phyloP scores from a whole-genome alignment of 2,329 filamentous ascomycete species.

The Xylariales sp. region DNA sequence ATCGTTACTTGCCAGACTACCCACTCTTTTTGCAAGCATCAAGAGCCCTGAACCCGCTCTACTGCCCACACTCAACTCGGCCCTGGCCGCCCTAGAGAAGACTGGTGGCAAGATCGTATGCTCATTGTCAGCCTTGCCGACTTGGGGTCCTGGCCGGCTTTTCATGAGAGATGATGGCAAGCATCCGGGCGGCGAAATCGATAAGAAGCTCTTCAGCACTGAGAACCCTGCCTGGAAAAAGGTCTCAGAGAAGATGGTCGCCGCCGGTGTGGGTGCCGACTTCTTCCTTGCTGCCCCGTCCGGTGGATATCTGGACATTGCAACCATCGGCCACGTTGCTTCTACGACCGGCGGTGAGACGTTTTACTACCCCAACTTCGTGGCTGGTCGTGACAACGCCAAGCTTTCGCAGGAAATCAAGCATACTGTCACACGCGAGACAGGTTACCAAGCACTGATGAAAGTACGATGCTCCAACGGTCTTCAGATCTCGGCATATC shows the following conservation, averaged over 20 bases:
- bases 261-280: constrained; percentile 80
- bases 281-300: constrained; percentile 92
- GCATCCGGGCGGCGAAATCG: constrained; percentile 77
- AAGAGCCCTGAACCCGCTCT: constrained; percentile 91
- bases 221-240: constrained; percentile 89
- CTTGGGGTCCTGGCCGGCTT: constrained; percentile 82
- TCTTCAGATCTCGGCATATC: constrained; percentile 87
- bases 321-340: constrained; percentile 83
- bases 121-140: constrained; percentile 81
- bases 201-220: constrained; percentile 86
- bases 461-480: constrained; percentile 98
- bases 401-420: constrained; percentile 82
- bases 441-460: constrained; percentile 93
- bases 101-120: constrained; percentile 93
- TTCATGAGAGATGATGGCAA: constrained; percentile 86
- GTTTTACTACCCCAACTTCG: constrained; percentile 96
- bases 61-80: constrained; percentile 77
- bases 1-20: constrained; percentile 77
- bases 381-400: constrained; percentile 76
- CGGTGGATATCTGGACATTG: constrained; percentile 88
- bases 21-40: constrained; percentile 77
- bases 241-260: constrained; percentile 79
- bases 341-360: constrained; percentile 90
- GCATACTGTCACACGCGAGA: constrained; percentile 82
- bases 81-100: constrained; percentile 73